Evolutionary conservation across 225 moss, liverwort and hornwort genomes (phyloP), one percentile per base, ranked within the genome.

Genomic region (Lunularia cruciata): DNA sequence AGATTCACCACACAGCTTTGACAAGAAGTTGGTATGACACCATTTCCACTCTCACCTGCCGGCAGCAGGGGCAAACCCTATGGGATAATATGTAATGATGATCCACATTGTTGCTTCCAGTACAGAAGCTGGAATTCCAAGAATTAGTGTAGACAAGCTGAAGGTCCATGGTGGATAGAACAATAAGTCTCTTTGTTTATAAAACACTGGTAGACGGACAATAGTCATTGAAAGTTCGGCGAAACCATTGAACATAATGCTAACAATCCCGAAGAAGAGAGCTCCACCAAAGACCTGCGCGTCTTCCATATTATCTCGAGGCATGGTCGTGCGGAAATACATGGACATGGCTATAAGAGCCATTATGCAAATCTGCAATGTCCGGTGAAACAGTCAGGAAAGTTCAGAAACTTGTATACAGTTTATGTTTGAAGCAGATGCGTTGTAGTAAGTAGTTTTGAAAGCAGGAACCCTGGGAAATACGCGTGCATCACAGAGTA

Each of bases 151-250:
- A 2, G 76, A 70, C 8, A 81, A 0, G 73, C 69, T 77, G 70
- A 32, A 81, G 32, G 73, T 8, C 81, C 81, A 81, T 2, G 70
- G 69, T 22, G 81, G 81, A 37, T 53, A 77, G 36, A 81, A 81
- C 23, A 52, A 53, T 57, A 81, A 64, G 15, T 74, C 66, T 35
- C 81, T 69, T 13, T 81, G 77, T 70, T 77, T 81, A 69, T 55
- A 81, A 40, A 55, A 76, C 30, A 77, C 76, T 2, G 81, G 81
- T 23, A 81, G 65, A 19, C 77, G 69, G 20, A 65, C 43, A 15
- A 92, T 83, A 1, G 92, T 92, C 87, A 89, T 82, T 47, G 86
- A 73, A 19, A 89, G 52, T 72, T 92, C 89, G 20, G 89, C 77
- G 38, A 77, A 89, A 20, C 92, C 84, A 23, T 87, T 89, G 75